phyloP scores from a whole-genome alignment of 2,329 filamentous ascomycete species.

The Stachybotrys elegans region DNA sequence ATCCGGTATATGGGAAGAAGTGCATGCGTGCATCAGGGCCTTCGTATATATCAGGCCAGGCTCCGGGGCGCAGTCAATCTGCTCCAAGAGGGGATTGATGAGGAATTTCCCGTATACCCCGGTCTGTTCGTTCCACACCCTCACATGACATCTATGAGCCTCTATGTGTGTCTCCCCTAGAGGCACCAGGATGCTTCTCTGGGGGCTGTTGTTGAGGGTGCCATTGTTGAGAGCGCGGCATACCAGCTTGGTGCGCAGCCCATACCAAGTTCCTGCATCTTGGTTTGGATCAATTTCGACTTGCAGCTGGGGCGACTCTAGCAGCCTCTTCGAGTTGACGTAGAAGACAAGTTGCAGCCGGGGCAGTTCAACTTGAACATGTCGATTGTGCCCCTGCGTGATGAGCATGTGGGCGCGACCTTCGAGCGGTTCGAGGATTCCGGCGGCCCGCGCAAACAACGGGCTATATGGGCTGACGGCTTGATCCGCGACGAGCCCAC shows the following conservation, averaged over 20 bases:
- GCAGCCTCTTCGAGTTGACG: slow-evolving; percentile 35
- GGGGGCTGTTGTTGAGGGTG: slow-evolving; percentile 31
- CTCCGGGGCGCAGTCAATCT: slow-evolving; percentile 53
- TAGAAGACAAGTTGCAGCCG: slow-evolving; percentile 47
- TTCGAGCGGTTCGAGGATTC: slow-evolving; percentile 16
- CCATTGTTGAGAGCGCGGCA: slow-evolving; percentile 40
- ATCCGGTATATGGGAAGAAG: slow-evolving; percentile 53
- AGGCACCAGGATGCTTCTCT: slow-evolving; percentile 50
- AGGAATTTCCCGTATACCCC: slow-evolving; percentile 42
- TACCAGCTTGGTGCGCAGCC: slow-evolving; percentile 55
- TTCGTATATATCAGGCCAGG: slow-evolving; percentile 49
- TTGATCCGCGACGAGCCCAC: slow-evolving; percentile 4
- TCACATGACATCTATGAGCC: slow-evolving; percentile 14
- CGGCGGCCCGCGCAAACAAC: slow-evolving; percentile 12
- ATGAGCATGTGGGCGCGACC: slow-evolving; percentile 12
- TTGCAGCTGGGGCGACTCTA: slow-evolving; percentile 45
- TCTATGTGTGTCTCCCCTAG: slow-evolving; percentile 27
- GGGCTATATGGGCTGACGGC: slow-evolving; percentile 17
- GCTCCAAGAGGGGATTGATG: slow-evolving; percentile 49
- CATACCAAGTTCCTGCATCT: slow-evolving; percentile 56
- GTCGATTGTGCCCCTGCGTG: slow-evolving; percentile 12
- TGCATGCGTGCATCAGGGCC: slow-evolving; percentile 54
- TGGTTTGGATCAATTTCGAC: slow-evolving; percentile 51
- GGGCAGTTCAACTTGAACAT: slow-evolving; percentile 42
- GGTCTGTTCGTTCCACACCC: slow-evolving; percentile 20